phyloP scores from a whole-genome alignment of 306 rosid species.

The Prunus mume region DNA sequence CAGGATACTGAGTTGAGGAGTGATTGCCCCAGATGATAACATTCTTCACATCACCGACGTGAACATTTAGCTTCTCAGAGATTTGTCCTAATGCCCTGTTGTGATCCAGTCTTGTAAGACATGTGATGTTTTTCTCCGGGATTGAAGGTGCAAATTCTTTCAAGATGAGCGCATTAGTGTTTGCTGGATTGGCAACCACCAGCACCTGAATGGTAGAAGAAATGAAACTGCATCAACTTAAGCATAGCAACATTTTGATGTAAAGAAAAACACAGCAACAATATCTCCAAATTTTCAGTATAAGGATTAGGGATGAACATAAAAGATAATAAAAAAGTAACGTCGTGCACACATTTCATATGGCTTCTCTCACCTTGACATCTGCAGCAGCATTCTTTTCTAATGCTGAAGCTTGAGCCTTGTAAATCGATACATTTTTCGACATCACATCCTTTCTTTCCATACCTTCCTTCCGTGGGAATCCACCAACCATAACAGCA shows the following conservation, averaged over 20 bases:
- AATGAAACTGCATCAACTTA: slow-evolving; percentile 14
- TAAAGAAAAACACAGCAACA: too few relatives aligned
- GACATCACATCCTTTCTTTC: slow-evolving; percentile 80
- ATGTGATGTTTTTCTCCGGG: slow-evolving; percentile 73
- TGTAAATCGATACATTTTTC: slow-evolving; percentile 65
- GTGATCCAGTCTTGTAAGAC: slow-evolving; percentile 89
- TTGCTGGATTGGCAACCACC: slow-evolving; percentile 95
- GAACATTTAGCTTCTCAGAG: slow-evolving; percentile 67
- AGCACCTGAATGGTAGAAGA: slow-evolving; percentile 48
- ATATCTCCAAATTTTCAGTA: neutral
- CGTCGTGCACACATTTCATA: neutral
- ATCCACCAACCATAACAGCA: slow-evolving; percentile 76
- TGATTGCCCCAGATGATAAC: slow-evolving; percentile 93
- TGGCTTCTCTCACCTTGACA: slow-evolving; percentile 49
- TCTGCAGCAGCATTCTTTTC: slow-evolving; percentile 67
- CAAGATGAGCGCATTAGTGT: slow-evolving; percentile 83
- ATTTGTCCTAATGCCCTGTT: slow-evolving; percentile 89
- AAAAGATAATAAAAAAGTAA: neutral
- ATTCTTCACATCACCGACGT: slow-evolving; percentile 71
- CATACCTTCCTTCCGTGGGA: slow-evolving; percentile 78
- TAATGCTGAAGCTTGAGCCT: slow-evolving; percentile 72
- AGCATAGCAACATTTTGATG: neutral
- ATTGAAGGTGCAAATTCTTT: slow-evolving; percentile 87
- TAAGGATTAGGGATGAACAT: too few relatives aligned
- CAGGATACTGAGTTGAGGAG: slow-evolving; percentile 94